Conservation (phyloP, 1,284 basidiomycete genomes). For the Sparassis latifolia region DNA sequence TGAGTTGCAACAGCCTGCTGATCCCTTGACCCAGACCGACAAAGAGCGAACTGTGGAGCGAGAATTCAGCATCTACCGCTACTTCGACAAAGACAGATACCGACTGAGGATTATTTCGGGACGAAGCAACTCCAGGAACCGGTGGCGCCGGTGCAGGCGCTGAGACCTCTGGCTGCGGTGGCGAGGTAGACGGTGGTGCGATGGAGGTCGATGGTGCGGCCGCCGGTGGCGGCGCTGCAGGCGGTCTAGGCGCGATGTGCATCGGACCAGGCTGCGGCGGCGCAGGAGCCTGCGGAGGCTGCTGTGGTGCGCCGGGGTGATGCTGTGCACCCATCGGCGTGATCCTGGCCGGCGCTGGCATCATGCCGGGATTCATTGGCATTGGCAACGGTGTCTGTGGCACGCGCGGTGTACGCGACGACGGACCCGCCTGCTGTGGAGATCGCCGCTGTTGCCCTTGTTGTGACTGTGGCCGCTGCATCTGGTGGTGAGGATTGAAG, state of each 20-base stretch:
- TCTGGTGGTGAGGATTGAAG: slow-evolving; percentile 7
- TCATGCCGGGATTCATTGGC: slow-evolving; percentile 16
- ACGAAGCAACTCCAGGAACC: too few species aligned
- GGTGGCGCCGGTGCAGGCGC: background rate
- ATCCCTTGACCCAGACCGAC: slow-evolving; percentile 56
- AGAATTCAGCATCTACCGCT: too few species aligned
- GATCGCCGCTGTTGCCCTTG: slow-evolving; percentile 17
- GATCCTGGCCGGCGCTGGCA: slow-evolving; percentile 3
- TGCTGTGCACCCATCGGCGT: slow-evolving; percentile 3
- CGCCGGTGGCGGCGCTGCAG: background rate
- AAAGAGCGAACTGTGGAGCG: background rate
- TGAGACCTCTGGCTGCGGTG: slow-evolving; percentile 2
- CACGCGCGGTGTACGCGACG: slow-evolving; percentile 18
- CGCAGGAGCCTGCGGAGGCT: slow-evolving; percentile 13
- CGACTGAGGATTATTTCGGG: too few species aligned
- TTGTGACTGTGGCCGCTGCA: slow-evolving; percentile 23
- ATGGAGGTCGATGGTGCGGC: slow-evolving; percentile 19
- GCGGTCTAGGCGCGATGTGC: slow-evolving; percentile 16
- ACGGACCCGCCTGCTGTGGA: slow-evolving; percentile 15
- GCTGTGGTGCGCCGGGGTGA: slow-evolving; percentile 7
- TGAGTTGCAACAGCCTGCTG: slow-evolving; percentile 57
- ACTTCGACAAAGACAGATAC: too few species aligned
- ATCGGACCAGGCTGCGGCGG: slow-evolving; percentile 10
- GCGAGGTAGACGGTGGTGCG: slow-evolving; percentile 15
- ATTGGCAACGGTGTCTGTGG: slow-evolving; percentile 18